Evolutionary conservation across 1,139 yeast genomes (phyloP), one percentile per base, ranked within the genome.

Genomic region (Petasospora rhodanensis): DNA sequence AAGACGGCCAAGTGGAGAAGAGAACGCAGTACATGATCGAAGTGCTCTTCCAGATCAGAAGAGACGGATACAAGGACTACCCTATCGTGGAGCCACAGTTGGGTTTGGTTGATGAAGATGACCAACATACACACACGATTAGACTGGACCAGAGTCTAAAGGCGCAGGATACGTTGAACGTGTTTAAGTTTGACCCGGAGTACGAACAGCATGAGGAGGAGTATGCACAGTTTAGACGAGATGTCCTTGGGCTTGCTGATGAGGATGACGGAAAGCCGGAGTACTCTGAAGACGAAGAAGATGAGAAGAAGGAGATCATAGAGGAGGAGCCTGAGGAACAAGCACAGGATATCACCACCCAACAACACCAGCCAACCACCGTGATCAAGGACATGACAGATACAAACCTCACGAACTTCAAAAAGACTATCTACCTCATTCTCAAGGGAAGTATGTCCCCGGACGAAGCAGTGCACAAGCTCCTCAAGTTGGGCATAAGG

Each of bases 391-490:
- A 89, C 55, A 64, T 82, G 68, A 81, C 96, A 0, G 81, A 80
- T 35, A 60, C 77, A 1, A 78, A 76, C 24, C 57, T 78, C 22
- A 63, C 76, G 4, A 74, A 75, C 32, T 73, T 75, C 44, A 83
- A 86, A 44, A 83, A 86, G 50, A 72, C 73, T 2, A 82, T 89
- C 2, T 89, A 89, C 49, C 63, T 87, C 29, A 80, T 93, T 0
- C 65, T 91, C 19, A 87, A 85, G 83, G 85, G 96, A n/a, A 79
- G 96, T 36, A 74, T 89, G 77, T 80, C 95, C 1, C 79, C 91
- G 3, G 95, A 86, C 46, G 99, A 91, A 63, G 93, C 95, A 1
- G 87, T 85, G 0, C 97, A 89, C 57, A 89, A 89, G 55, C 60
- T 91, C 10, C 49, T 84, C 26, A 71, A 70, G 49, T 52, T 79